Conservation (phyloP, 805 yeast species). For the Zygosaccharomyces kombuchaensis region DNA sequence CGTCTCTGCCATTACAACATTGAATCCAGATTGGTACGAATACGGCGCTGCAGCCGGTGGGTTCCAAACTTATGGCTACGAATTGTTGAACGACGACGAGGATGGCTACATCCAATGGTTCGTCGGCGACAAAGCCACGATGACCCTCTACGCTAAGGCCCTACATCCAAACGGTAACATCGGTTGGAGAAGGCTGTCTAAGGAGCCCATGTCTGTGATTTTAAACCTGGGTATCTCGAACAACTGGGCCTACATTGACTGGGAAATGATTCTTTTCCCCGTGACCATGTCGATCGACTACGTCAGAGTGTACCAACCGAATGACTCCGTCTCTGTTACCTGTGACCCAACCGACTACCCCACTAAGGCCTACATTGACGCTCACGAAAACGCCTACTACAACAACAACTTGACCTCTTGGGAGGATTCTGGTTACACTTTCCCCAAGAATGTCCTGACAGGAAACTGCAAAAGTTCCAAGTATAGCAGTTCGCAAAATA, state of each 20-base stretch:
- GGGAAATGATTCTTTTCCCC: conserved; percentile 80
- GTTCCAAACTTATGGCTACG: conserved; percentile 74
- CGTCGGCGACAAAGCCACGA: conserved; percentile 75
- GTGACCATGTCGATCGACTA: conserved; percentile 71
- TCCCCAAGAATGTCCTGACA: conserved; percentile 59
- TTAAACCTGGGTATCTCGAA: conserved; percentile 87
- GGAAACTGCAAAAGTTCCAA: conserved; percentile 44
- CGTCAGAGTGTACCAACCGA: conserved; percentile 89
- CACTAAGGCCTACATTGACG: conserved; percentile 73
- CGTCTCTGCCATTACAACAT: conserved; percentile 72
- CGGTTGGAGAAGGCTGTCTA: conserved; percentile 73
- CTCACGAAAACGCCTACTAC: conserved; percentile 63
- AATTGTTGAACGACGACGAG: conserved; percentile 65
- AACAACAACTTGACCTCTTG: conserved; percentile 70
- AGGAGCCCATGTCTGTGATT: conserved; percentile 90
- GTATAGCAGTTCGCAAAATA: conserved; percentile 6
- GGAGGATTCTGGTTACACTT: conserved; percentile 66
- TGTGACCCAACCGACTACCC: conserved; percentile 89
- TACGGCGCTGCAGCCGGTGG: conserved; percentile 45
- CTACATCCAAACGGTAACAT: conserved; percentile 89
- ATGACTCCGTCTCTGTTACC: conserved; percentile 52
- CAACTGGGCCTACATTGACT: conserved; percentile 91
- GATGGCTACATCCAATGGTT: conserved; percentile 81
- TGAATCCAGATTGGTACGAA: conserved; percentile 82
- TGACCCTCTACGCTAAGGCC: conserved; percentile 67